Evolutionary conservation across 768 basidiomycete genomes (phyloP).

Genomic region (Lentinula sp.): DNA sequence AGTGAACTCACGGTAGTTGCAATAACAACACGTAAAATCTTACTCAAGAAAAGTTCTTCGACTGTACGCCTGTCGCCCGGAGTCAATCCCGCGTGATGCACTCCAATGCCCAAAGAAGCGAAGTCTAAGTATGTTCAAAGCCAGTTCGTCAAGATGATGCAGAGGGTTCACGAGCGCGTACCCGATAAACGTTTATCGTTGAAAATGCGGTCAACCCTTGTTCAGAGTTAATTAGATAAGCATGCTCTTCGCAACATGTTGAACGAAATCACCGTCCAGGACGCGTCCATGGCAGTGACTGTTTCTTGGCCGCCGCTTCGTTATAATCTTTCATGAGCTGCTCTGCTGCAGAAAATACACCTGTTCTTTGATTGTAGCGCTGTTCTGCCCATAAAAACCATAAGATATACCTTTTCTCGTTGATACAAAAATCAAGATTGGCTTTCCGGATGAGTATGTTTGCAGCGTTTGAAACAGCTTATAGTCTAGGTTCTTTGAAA

Average conservation of each 20-base stretch:
- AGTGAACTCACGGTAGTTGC: slow-evolving; percentile 68
- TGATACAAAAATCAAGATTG: slow-evolving; percentile 82
- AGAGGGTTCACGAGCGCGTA: slow-evolving; percentile 19
- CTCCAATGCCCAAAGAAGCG: slow-evolving; percentile 70
- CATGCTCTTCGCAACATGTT: neutral
- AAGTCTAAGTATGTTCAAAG: slow-evolving; percentile 35
- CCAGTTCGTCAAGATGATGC: neutral
- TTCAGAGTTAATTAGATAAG: neutral
- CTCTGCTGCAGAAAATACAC: slow-evolving; percentile 65
- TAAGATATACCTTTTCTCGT: slow-evolving; percentile 69
- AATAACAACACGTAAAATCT: slow-evolving; percentile 60
- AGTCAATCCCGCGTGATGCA: slow-evolving; percentile 87
- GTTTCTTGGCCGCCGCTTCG: slow-evolving; percentile 41
- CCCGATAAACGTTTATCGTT: slow-evolving; percentile 63
- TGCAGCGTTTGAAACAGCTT: slow-evolving; percentile 71
- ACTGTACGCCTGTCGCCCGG: slow-evolving; percentile 65
- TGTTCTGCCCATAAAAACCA: too few species aligned
- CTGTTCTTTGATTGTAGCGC: slow-evolving; percentile 19
- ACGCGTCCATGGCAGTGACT: slow-evolving; percentile 62
- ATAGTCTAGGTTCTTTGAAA: slow-evolving; percentile 62
- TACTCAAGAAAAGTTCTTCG: slow-evolving; percentile 69
- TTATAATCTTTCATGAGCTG: slow-evolving; percentile 69
- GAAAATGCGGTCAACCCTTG: slow-evolving; percentile 52
- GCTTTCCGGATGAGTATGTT: slow-evolving; percentile 70
- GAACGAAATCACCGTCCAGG: slow-evolving; percentile 40